A percentile compares a stretch with the other conserved stretches of the same genome.
Evolutionary conservation across 345 rosid species (phyloP).

Genomic region (Eucalyptus dawsonii): DNA sequence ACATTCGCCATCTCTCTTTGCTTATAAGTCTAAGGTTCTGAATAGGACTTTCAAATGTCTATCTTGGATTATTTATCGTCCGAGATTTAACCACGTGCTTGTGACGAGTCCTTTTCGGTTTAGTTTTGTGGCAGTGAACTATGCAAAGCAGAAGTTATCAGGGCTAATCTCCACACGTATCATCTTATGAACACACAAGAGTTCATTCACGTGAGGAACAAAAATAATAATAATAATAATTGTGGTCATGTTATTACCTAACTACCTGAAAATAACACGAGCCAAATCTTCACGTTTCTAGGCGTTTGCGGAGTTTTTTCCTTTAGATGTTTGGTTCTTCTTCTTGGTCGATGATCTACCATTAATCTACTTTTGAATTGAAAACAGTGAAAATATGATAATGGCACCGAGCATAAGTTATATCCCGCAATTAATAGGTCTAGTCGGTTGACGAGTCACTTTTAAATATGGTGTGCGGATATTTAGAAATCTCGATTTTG

Average conservation of each 20-base stretch:
- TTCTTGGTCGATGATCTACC: not conserved
- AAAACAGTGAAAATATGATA: not conserved
- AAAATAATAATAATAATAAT: not conserved
- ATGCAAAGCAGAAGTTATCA: not conserved
- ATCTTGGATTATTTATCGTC: not conserved
- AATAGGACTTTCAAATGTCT: not conserved
- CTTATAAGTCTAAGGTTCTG: not conserved
- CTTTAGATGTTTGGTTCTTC: not conserved
- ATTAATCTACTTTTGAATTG: not conserved
- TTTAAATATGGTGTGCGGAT: not conserved
- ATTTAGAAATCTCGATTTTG: not conserved
- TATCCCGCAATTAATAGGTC: not conserved
- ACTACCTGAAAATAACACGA: not conserved
- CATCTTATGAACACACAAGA: not conserved
- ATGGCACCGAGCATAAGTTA: not conserved
- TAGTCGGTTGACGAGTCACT: not conserved
- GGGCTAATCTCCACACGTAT: not conserved
- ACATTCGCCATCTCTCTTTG: accelerated
- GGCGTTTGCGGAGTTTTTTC: not conserved
- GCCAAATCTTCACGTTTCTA: not conserved
- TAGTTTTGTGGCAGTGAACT: not conserved
- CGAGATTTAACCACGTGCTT: not conserved
- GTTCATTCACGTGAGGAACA: not conserved
- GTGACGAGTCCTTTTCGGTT: not conserved
- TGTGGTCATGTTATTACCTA: not conserved